A percentile compares a stretch with the other conserved stretches of the same genome.
phyloP scores from a whole-genome alignment of 164 flowering plant genomes.

The Liquidambar formosana region DNA sequence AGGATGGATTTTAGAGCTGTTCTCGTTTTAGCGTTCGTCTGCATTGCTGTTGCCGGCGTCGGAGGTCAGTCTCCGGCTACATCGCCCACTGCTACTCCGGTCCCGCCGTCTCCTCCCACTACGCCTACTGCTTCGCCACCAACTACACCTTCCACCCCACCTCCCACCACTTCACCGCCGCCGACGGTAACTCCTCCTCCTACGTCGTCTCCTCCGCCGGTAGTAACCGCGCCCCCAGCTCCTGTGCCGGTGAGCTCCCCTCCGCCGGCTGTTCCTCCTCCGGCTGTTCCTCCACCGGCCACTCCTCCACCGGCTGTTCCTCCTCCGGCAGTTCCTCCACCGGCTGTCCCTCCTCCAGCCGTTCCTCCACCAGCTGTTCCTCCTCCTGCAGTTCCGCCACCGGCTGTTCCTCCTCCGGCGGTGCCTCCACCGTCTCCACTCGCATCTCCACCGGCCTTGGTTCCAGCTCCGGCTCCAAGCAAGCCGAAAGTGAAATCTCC shows the following conservation, averaged over 20 bases:
- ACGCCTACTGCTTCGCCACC: conserved; percentile 27
- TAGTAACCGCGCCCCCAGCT: not conserved
- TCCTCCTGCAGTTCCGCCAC: conserved; percentile 31
- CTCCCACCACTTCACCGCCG: conserved; percentile 23
- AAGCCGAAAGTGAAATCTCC: conserved; percentile 20
- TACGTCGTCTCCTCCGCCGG: conserved; percentile 4
- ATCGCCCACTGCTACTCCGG: conserved; percentile 39
- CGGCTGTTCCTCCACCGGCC: not conserved
- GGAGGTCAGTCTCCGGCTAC: conserved; percentile 50
- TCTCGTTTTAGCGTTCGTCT: conserved; percentile 31
- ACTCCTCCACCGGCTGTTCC: not conserved
- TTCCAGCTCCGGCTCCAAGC: conserved; percentile 46
- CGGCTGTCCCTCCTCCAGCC: not conserved
- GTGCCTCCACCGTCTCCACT: conserved; percentile 10
- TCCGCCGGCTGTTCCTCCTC: not conserved
- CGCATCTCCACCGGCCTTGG: conserved; percentile 24
- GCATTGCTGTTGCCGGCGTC: conserved; percentile 47
- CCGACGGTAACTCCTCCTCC: conserved; percentile 29
- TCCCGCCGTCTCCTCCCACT: conserved; percentile 28
- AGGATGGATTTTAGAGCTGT: conserved; percentile 27
- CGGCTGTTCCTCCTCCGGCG: too few relatives aligned
- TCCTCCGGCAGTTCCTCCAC: conserved; percentile 5
- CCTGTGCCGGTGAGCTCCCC: not conserved
- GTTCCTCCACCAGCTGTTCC: conserved; percentile 7
- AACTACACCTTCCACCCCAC: too few relatives aligned